Conservation (phyloP, 2,329 filamentous ascomycete species). For the Fusarium hainanense region DNA sequence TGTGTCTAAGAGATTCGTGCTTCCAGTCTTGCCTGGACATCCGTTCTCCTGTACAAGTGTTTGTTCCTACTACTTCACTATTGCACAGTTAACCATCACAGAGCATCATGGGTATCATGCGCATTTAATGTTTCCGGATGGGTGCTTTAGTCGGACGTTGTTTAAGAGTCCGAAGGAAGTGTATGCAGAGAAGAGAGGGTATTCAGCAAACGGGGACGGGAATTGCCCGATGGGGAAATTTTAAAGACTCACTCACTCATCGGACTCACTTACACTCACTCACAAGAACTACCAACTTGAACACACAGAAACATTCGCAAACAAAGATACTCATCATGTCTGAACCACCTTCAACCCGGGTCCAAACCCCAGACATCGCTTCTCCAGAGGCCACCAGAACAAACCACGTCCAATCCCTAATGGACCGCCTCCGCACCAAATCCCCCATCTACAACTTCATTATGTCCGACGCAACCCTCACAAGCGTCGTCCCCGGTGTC, state of each 20-base stretch:
- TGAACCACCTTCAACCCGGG: constrained; percentile 24
- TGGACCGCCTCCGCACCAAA: constrained; percentile 54
- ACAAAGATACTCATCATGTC: constrained; percentile 13
- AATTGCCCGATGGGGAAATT: constrained; percentile 42
- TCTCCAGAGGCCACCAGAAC: constrained; percentile 21
- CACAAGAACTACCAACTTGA: not conserved
- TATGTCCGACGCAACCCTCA: constrained; percentile 56
- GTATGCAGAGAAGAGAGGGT: constrained; percentile 40
- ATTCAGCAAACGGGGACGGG: constrained; percentile 44
- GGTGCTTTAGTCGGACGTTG: constrained; percentile 61
- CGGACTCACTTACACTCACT: not conserved
- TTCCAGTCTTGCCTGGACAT: no score
- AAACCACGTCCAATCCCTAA: constrained; percentile 48
- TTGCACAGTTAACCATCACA: no score
- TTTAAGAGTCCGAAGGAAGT: not conserved
- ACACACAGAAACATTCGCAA: not conserved
- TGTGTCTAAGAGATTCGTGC: no score
- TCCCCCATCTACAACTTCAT: constrained; percentile 64
- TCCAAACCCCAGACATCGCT: constrained; percentile 25
- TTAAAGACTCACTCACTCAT: not conserved
- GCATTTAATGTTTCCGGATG: constrained; percentile 66
- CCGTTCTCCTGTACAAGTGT: no score
- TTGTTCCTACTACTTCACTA: no score
- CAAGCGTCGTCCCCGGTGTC: constrained; percentile 57
- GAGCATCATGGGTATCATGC: constrained; percentile 55